Percentiles rank a stretch among this genome's conserved stretches.
Evolutionary conservation across 176 grass and related monocot species (phyloP).

Genomic region (Juncus effusus): DNA sequence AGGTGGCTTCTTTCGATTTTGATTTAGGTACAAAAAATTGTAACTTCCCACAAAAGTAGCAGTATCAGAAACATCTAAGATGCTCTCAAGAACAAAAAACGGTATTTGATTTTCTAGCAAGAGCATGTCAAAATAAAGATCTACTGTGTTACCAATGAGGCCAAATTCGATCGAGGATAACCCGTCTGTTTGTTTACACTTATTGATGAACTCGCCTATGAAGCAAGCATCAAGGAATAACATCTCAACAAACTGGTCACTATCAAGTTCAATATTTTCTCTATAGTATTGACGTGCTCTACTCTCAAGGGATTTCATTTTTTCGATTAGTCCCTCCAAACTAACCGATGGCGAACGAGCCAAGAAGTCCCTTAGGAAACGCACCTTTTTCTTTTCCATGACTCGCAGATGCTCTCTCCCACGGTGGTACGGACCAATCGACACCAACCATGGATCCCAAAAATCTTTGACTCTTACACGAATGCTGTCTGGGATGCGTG

Average conservation of each 20-base stretch:
- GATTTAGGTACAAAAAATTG: not conserved
- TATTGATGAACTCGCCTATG: not conserved
- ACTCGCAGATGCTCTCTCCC: not conserved
- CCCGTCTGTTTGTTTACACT: constrained; percentile 4
- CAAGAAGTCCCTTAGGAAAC: constrained; percentile 12
- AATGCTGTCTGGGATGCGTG: not conserved
- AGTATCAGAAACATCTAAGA: not conserved
- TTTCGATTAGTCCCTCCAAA: not conserved
- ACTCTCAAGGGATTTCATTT: constrained; percentile 9
- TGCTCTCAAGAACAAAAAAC: not conserved
- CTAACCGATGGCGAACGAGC: not conserved
- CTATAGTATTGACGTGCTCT: not conserved
- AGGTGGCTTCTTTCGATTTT: not conserved
- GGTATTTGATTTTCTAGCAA: constrained; percentile 29
- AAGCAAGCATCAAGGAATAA: constrained; percentile 21
- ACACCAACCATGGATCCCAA: constrained; percentile 8
- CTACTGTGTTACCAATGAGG: too few species aligned
- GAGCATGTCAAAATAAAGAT: not conserved
- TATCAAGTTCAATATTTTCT: not conserved
- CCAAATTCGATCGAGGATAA: not conserved
- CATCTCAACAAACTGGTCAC: constrained; percentile 9
- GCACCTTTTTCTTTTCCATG: constrained; percentile 18
- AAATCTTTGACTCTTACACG: not conserved
- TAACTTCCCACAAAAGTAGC: not conserved
- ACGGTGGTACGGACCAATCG: constrained; percentile 17